Evolutionary conservation across 805 yeast species (phyloP).

Genomic region (Barnettozyma pratensis): DNA sequence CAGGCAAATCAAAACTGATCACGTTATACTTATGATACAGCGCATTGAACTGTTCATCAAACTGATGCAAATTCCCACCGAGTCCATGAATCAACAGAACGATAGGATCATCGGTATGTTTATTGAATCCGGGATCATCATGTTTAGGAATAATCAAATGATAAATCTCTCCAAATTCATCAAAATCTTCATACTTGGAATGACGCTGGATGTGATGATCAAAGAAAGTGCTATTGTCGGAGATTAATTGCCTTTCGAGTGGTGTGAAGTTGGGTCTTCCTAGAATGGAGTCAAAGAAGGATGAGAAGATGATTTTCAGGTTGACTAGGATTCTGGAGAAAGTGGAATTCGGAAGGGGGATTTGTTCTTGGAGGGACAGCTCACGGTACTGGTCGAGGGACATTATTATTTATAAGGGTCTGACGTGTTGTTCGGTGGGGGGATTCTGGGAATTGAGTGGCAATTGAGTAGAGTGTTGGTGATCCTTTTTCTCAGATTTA

Average conservation of each 20-base stretch:
- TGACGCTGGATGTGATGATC: constrained; percentile 8
- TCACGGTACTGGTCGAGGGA: constrained; percentile 7
- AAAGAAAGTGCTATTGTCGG: constrained; percentile 16
- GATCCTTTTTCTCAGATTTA: no score
- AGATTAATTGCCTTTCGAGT: constrained; percentile 13
- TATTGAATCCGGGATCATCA: constrained; percentile 10
- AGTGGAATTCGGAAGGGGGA: constrained; percentile 2
- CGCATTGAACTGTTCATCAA: constrained; percentile 59
- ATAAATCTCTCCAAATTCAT: constrained; percentile 10
- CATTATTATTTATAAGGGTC: not conserved
- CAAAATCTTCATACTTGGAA: constrained; percentile 8
- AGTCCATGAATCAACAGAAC: constrained; percentile 77
- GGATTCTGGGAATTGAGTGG: no score
- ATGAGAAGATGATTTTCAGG: not conserved
- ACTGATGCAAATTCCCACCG: constrained; percentile 87
- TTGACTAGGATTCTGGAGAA: not conserved
- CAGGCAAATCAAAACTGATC: constrained; percentile 78
- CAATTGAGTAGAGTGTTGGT: no score
- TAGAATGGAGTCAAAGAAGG: not conserved
- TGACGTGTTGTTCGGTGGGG: not conserved
- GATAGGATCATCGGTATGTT: constrained; percentile 20
- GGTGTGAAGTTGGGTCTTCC: constrained; percentile 4
- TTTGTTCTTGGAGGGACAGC: constrained; percentile 8
- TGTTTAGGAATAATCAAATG: constrained; percentile 9
- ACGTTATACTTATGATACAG: constrained; percentile 60